These are phyloP conservation scores for Exophiala spinifera DNA, from an alignment of 2,329 filamentous ascomycete species.

Conservation along the genomic window DNA sequence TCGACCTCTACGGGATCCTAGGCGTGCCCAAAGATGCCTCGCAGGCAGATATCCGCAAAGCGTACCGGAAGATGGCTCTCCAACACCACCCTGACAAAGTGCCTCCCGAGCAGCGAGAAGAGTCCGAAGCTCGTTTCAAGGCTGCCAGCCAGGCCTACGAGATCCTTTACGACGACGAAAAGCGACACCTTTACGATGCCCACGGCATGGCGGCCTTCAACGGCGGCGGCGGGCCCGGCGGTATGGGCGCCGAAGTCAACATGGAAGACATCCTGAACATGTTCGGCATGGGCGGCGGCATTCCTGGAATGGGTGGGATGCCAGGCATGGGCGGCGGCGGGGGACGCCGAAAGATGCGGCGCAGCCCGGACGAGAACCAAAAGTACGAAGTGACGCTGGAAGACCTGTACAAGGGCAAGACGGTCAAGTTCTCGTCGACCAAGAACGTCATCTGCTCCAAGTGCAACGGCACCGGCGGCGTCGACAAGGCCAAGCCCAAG, in stretches of 20 bases:
- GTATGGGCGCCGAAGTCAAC: constrained; percentile 73
- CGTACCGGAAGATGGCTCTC: constrained; percentile 91
- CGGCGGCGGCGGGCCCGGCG: constrained; percentile 63
- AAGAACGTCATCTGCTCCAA: constrained; percentile 86
- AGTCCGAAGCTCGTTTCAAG: constrained; percentile 91
- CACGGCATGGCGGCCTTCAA: constrained; percentile 97
- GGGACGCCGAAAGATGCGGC: constrained; percentile 59
- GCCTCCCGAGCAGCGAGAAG: constrained; percentile 75
- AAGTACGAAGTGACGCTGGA: constrained; percentile 88
- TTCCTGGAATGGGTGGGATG: constrained; percentile 55
- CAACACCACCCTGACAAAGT: constrained; percentile 93
- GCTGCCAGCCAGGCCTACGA: constrained; percentile 91
- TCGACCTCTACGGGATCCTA: constrained; percentile 30
- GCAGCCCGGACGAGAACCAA: constrained; percentile 81
- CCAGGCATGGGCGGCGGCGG: constrained; percentile 47
- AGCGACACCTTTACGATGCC: constrained; percentile 84
- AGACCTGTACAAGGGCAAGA: constrained; percentile 98
- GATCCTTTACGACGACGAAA: constrained; percentile 93
- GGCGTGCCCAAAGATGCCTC: constrained; percentile 60
- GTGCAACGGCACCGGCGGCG: constrained; percentile 87
- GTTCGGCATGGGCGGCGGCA: constrained; percentile 55
- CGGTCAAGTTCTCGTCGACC: constrained; percentile 91
- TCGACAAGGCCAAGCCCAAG: constrained; percentile 82
- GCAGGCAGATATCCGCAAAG: constrained; percentile 48
- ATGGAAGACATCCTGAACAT: constrained; percentile 72